Base-by-base conservation (phyloP, 305 asterid species). In the Solanum hybrid region DNA sequence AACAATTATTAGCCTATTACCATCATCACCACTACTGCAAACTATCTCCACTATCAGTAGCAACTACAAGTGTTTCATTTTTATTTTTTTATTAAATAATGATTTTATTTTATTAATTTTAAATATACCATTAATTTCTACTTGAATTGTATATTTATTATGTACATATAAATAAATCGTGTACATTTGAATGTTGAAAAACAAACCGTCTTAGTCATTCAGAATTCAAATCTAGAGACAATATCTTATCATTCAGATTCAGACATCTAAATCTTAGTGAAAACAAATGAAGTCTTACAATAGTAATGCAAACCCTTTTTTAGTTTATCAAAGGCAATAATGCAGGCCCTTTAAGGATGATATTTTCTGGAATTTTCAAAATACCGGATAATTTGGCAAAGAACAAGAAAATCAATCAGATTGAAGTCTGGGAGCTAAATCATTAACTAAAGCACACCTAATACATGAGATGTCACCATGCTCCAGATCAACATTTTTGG, bases 381-480 rank as follows among this genome's bases (percentile, higher is more conserved):
- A 78, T 78, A 40, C 51, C 39, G 51, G 51, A 18, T 1, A 37
- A 78, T 35, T 78, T 35, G 18, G 29, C 29, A 83, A 46, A 83
- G 67, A 31, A 46, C 20, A 42, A 83, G 75, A 84, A 51, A 31
- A 29, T 83, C 20, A 8, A 84, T 20, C 29, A 51, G 11, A 84
- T 22, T 51, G 18, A 84, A 84, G 20, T 84, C 74, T 22, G 6
- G 14, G 22, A 84, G 31, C 42, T 31, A 84, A 84, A 84, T 11
- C 73, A 22, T 84, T 84, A 84, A 35, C 87, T 84, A 51, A 51
- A 84, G 26, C 36, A 84, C 75, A 84, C 69, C 88, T 57, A 90
- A 93, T 91, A 95, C 77, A 94, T 92, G 93, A 94, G 93, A 93
- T 96, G 98, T 99, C 98, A 90, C 91, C 93, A 96, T 91, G 92